Evolutionary conservation across 2,329 filamentous ascomycete species (phyloP), one percentile per base, ranked within the genome.

Genomic region (Ustulina deusta): DNA sequence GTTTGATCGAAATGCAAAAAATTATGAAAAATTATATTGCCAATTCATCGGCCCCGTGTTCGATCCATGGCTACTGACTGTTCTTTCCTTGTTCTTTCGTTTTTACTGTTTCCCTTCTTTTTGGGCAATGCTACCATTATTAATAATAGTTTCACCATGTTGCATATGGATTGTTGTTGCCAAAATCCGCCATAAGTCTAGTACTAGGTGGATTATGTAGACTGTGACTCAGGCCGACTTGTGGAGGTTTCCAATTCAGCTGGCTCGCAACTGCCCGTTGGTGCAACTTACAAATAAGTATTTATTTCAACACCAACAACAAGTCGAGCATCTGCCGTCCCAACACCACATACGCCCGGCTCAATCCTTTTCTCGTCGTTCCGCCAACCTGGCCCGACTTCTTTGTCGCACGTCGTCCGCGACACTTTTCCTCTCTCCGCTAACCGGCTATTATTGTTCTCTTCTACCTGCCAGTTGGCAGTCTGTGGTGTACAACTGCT

Each of bases 1-100:
- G 81, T 83, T 83, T 83, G 83, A 81, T 83, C 82, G 82, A 83
- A 83, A 83, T n/a, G n/a, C n/a, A n/a, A n/a, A n/a, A n/a, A n/a
- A n/a, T n/a, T n/a, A n/a, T n/a, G n/a, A n/a, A n/a, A n/a, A n/a
- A n/a, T n/a, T n/a, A n/a, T n/a, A n/a, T n/a, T n/a, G n/a, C n/a
- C n/a, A 83, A 84, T 83, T 80, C 81, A 82, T 83, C 82, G 81
- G 82, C 81, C 80, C 80, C 80, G 79, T 74, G 80, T 82, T 82
- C 79, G 79, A 81, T 81, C 81, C 80, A 74, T 78, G 79, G 79
- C 78, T 79, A 72, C 76, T 80, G 78, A 80, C 38, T 13, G 1
- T n/a, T 54, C 49, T 17, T 25, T 6, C 11, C 2, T 9, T 32
- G 1, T 17, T 17, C 27, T 55, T 48, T 49, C 54, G 51, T 6